A percentile compares a stretch with the other conserved stretches of the same genome.
These are phyloP conservation scores for Claviceps pazoutovae DNA, from an alignment of 2,329 filamentous ascomycete genomes.

Conservation along the genomic window DNA sequence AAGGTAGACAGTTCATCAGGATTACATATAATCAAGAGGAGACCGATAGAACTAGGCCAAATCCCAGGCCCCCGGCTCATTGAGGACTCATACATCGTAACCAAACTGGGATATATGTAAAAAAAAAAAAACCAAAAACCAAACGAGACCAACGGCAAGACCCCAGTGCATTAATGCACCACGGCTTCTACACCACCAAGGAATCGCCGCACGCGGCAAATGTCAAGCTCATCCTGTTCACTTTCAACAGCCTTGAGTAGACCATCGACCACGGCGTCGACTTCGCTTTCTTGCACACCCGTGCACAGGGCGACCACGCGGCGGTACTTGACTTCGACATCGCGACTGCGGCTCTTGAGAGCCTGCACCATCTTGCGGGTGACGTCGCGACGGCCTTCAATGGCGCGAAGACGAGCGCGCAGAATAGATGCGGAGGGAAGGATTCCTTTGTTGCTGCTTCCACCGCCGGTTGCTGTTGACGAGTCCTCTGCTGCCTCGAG, in stretches of 20 bases:
- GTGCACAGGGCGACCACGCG: conserved; percentile 82
- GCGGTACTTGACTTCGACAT: conserved; percentile 77
- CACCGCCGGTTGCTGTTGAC: conserved; percentile 14
- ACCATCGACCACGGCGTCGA: conserved; percentile 67
- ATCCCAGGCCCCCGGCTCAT: too few relatives aligned
- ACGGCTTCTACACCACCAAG: conserved; percentile 62
- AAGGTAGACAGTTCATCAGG: too few relatives aligned
- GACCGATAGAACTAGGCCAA: too few relatives aligned
- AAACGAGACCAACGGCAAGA: too few relatives aligned
- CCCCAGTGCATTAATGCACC: conserved; percentile 18
- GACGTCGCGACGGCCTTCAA: conserved; percentile 52
- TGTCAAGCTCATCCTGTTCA: conserved; percentile 62
- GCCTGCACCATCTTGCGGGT: conserved; percentile 54
- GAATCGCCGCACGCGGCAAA: conserved; percentile 64
- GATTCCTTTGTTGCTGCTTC: conserved; percentile 24
- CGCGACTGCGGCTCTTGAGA: conserved; percentile 65
- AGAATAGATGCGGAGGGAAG: conserved; percentile 49
- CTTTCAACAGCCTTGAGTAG: conserved; percentile 82
- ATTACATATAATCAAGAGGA: too few relatives aligned
- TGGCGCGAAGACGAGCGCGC: conserved; percentile 53
- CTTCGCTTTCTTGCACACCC: conserved; percentile 58
- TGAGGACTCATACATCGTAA: too few relatives aligned
- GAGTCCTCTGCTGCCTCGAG: conserved; percentile 29
- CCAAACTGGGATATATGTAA: too few relatives aligned
- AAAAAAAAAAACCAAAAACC: too few relatives aligned